These are phyloP conservation scores for Wickerhamiella brachini DNA, from an alignment of 805 yeast genomes.

Conservation along the genomic window DNA sequence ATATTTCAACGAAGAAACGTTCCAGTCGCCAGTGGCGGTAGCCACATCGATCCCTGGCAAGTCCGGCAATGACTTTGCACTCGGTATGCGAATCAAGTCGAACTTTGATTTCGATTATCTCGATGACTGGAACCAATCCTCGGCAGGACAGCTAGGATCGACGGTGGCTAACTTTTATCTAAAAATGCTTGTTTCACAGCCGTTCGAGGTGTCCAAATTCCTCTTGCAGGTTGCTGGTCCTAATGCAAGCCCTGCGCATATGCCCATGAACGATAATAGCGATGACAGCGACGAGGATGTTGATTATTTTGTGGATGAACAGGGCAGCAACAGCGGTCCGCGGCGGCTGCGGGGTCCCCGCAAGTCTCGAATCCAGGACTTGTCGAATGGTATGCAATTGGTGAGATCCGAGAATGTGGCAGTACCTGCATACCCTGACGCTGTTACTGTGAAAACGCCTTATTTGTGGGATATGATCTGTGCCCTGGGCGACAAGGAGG, in stretches of 20 bases:
- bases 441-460: slow-evolving; percentile 16
- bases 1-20: slow-evolving; percentile 1
- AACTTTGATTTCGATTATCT: slow-evolving; percentile 16
- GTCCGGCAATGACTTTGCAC: background rate
- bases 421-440: slow-evolving; percentile 4
- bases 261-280: slow-evolving; percentile 9
- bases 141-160: slow-evolving; percentile 40
- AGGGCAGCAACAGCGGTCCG: slow-evolving; percentile 1
- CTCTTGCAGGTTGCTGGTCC: slow-evolving; percentile 64
- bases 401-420: background rate
- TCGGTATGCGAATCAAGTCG: background rate
- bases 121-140: slow-evolving; percentile 32
- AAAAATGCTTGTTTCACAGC: slow-evolving; percentile 62
- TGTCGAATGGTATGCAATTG: slow-evolving; percentile 4
- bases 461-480: slow-evolving; percentile 22
- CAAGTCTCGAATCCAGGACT: slow-evolving; percentile 2
- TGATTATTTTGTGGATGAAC: slow-evolving; percentile 28
- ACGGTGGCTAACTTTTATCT: slow-evolving; percentile 57
- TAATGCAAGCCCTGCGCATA: background rate
- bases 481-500: slow-evolving; percentile 51
- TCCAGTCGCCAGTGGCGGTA: slow-evolving; percentile 1
- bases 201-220: slow-evolving; percentile 71
- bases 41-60: background rate
- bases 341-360: slow-evolving; percentile 1
- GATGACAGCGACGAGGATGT: slow-evolving; percentile 30